Percentiles rank a stretch among this genome's conserved stretches.
These are phyloP conservation scores for Suillus cothurnatus DNA, from an alignment of 768 basidiomycete genomes.

Conservation along the genomic window DNA sequence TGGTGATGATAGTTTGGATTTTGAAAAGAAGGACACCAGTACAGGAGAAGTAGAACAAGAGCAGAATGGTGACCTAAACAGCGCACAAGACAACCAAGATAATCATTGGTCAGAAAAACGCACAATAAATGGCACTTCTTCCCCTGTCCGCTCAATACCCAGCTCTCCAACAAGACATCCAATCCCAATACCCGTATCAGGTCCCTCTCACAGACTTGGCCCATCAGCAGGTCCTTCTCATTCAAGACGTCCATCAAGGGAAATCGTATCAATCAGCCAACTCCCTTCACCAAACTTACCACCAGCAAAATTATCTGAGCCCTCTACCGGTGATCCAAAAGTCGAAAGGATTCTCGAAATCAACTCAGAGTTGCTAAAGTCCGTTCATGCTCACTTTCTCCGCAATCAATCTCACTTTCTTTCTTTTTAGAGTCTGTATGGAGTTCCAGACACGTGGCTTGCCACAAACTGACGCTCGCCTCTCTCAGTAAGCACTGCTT, in stretches of 20 bases:
- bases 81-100: slow-evolving; percentile 15
- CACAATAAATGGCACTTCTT: slow-evolving; percentile 23
- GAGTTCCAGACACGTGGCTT: slow-evolving; percentile 61
- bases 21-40: slow-evolving; percentile 19
- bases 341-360: slow-evolving; percentile 64
- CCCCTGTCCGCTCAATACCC: slow-evolving; percentile 17
- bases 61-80: slow-evolving; percentile 18
- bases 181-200: slow-evolving; percentile 20
- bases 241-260: slow-evolving; percentile 27
- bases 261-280: slow-evolving; percentile 31
- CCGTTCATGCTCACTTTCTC: slow-evolving; percentile 21
- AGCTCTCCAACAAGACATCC: slow-evolving; percentile 3
- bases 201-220: slow-evolving; percentile 20
- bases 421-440: slow-evolving; percentile 52
- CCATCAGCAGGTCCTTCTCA: slow-evolving; percentile 26
- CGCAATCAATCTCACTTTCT: slow-evolving; percentile 10
- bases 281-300: slow-evolving; percentile 29
- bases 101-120: slow-evolving; percentile 19
- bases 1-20: slow-evolving; percentile 43
- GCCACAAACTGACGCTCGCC: slow-evolving; percentile 47
- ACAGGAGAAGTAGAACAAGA: slow-evolving; percentile 34
- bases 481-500: slow-evolving; percentile 52
- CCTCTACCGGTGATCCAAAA: slow-evolving; percentile 44
- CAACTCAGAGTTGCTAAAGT: slow-evolving; percentile 74
- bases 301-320: slow-evolving; percentile 13